These are phyloP conservation scores for Rhodamnia rubescens DNA, from an alignment of 345 rosid species.

Conservation along the genomic window DNA sequence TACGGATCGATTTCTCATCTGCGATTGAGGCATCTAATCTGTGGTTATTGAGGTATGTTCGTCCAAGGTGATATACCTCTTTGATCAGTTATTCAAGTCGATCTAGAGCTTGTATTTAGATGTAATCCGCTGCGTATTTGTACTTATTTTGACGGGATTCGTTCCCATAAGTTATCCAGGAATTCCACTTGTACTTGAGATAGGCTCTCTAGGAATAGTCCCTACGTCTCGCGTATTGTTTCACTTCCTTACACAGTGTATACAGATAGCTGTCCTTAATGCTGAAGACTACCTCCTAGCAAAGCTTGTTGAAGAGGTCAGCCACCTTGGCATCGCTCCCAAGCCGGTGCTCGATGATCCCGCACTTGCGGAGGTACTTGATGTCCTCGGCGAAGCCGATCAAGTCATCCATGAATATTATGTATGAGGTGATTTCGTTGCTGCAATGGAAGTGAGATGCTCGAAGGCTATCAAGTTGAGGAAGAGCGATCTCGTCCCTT, in stretches of 20 bases:
- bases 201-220: not conserved
- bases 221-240: conserved; percentile 21
- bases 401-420: conserved; percentile 79
- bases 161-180: too few species aligned
- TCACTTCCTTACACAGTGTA: conserved; percentile 41
- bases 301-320: conserved; percentile 65
- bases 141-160: too few species aligned
- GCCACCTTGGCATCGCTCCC: conserved; percentile 88
- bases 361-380: conserved; percentile 50
- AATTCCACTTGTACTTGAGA: conserved; percentile 13
- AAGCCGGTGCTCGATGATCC: conserved; percentile 74
- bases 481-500: conserved; percentile 80
- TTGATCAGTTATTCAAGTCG: too few species aligned
- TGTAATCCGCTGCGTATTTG: too few species aligned
- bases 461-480: conserved; percentile 75
- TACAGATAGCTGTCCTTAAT: conserved; percentile 55
- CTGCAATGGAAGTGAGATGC: conserved; percentile 65
- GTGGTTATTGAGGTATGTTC: too few species aligned
- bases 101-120: too few species aligned
- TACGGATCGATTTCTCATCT: too few species aligned
- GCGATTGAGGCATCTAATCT: too few species aligned
- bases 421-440: conserved; percentile 69
- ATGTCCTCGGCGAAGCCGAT: conserved; percentile 72
- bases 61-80: too few species aligned
- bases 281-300: conserved; percentile 78